These are phyloP conservation scores for Candida tammaniensis DNA, from an alignment of 805 yeast species.

Conservation along the genomic window DNA sequence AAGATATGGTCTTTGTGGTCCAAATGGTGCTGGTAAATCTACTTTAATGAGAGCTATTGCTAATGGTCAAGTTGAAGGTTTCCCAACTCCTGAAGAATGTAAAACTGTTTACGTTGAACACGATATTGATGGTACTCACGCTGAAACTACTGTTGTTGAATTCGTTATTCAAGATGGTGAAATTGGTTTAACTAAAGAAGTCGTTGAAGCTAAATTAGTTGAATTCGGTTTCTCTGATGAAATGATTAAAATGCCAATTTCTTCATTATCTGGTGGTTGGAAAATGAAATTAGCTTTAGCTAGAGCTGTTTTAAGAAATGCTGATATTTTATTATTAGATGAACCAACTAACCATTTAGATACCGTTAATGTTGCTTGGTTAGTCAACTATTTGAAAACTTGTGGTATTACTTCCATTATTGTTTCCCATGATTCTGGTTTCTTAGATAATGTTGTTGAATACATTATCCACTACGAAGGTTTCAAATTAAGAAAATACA, in stretches of 20 bases:
- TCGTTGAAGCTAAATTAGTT: slow-evolving; percentile 67
- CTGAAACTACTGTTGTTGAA: slow-evolving; percentile 90
- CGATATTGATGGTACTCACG: slow-evolving; percentile 97
- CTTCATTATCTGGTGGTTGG: slow-evolving; percentile 99
- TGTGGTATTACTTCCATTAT: slow-evolving; percentile 98
- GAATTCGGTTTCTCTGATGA: slow-evolving; percentile 94
- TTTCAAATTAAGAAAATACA: slow-evolving; percentile 98
- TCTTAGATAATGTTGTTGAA: slow-evolving; percentile 96
- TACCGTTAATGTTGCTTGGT: slow-evolving; percentile 99
- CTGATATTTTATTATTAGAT: slow-evolving; percentile 95
- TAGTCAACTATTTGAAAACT: slow-evolving; percentile 97
- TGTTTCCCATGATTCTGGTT: slow-evolving; percentile 99
- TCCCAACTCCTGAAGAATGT: slow-evolving; percentile 99
- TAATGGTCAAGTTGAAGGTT: slow-evolving; percentile 98
- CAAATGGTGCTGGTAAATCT: slow-evolving; percentile 53
- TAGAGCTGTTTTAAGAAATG: slow-evolving; percentile 98
- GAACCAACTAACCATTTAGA: slow-evolving; percentile 99
- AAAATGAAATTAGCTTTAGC: slow-evolving; percentile 99
- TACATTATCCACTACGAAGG: slow-evolving; percentile 99
- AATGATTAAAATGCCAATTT: slow-evolving; percentile 91
- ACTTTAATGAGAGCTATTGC: slow-evolving; percentile 93
- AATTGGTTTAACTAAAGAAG: slow-evolving; percentile 69
- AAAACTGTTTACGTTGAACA: slow-evolving; percentile 99
- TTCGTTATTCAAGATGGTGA: slow-evolving; percentile 85
- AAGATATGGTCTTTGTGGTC: slow-evolving; percentile 94